Evolutionary conservation across 805 yeast species (phyloP), one percentile per base, ranked within the genome.

Genomic region (Sugiyamaella boreocaroliniensis): DNA sequence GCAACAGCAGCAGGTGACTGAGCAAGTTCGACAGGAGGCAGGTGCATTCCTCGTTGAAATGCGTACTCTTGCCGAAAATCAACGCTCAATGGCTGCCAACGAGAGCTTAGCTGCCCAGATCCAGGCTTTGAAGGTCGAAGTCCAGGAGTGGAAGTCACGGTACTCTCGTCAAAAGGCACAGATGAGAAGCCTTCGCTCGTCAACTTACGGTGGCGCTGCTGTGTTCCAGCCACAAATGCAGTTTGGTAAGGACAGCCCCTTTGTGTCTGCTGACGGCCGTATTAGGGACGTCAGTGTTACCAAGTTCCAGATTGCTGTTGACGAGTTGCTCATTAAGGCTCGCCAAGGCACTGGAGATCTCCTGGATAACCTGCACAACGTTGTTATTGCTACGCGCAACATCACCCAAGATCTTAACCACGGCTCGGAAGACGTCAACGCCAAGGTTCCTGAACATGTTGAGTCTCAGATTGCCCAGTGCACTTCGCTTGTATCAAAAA

Each of bases 401-500:
- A 58, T 72, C 9, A 58, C 64, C 1, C 58, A 59, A 29, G 65
- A 61, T 45, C 29, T 60, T 15, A 57, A 56, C n/a, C 59, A 56
- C 5, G 22, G 50, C 32, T 55, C 54, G 15, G 37, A 32, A 10
- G 47, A 55, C 22, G 50, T 54, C 10, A 47, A 52, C 14, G 45
- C 26, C 52, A 40, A 37, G 18, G 18, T 49, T 16, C 15, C 49
- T 10, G 53, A 55, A 40, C 48, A 29, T 12, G 40, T 49, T 34
- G 58, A 55, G 43, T 51, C 60, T 7, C 52, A 55, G 40, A 43
- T 61, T 11, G 57, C 62, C 16, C 61, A 67, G 61, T 55, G 57
- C 61, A 49, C 68, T 53, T 48, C 68, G 57, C 62, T 80, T 20
- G 73, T 86, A 4, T 79, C 83, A 52, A 83, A 85, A 45, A 76